Conservation (phyloP, 495 filamentous ascomycete genomes). For the Glonium stellatum region DNA sequence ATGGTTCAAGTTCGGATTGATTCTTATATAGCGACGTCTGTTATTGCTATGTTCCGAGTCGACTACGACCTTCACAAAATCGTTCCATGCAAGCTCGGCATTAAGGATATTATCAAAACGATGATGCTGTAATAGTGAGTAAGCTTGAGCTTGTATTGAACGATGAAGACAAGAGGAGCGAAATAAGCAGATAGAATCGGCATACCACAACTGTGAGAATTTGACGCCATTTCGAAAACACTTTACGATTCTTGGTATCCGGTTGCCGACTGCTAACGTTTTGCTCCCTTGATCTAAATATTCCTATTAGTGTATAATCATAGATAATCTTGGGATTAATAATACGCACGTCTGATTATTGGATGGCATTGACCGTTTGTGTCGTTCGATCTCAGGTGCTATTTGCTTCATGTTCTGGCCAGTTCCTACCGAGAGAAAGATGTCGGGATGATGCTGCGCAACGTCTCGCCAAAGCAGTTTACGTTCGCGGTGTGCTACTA, state of each 20-base stretch:
- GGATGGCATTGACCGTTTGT: too few relatives aligned
- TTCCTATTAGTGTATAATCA: too few relatives aligned
- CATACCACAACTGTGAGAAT: slow-evolving; percentile 12
- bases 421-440: slow-evolving; percentile 41
- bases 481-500: slow-evolving; percentile 36
- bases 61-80: slow-evolving; percentile 10
- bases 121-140: slow-evolving; percentile 4
- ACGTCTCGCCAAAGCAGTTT: slow-evolving; percentile 37
- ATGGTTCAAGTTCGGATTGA: slow-evolving; percentile 22
- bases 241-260: too few relatives aligned
- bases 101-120: slow-evolving; percentile 25
- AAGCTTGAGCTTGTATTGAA: slow-evolving; percentile 1
- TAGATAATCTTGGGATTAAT: too few relatives aligned
- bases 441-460: slow-evolving; percentile 30
- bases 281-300: too few relatives aligned
- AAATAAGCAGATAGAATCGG: too few relatives aligned
- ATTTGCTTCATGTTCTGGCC: background rate
- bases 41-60: slow-evolving; percentile 9
- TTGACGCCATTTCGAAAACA: background rate
- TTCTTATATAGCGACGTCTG: slow-evolving; percentile 14
- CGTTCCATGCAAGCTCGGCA: slow-evolving; percentile 20
- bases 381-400: too few relatives aligned
- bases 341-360: too few relatives aligned
- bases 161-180: background rate
- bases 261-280: too few relatives aligned